phyloP scores from a whole-genome alignment of 306 rosid genomes.

The Prunus campanulata region DNA sequence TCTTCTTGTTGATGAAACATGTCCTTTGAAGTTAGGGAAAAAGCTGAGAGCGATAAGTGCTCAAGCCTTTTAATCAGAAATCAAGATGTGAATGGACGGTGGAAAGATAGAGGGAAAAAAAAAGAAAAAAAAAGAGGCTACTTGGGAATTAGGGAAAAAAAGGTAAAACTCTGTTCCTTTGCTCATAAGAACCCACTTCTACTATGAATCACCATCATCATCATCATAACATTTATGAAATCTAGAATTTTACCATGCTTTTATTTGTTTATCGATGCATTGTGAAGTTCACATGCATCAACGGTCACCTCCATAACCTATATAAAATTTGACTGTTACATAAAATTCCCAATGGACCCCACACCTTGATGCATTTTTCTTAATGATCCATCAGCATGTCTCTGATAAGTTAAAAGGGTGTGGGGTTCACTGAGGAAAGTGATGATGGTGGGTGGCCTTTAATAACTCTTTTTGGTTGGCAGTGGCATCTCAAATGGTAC shows the following conservation, averaged over 20 bases:
- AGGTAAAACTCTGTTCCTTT: conserved; percentile 50
- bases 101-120: conserved; percentile 8
- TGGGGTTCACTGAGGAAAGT: not conserved
- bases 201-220: not conserved
- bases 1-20: conserved; percentile 31
- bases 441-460: not conserved
- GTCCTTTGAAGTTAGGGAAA: conserved; percentile 25
- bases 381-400: conserved; percentile 15
- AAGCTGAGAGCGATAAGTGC: not conserved
- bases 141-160: conserved; percentile 26
- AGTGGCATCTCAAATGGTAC: not conserved
- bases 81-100: conserved; percentile 16
- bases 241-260: too few species aligned
- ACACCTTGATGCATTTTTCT: not conserved
- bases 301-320: not conserved
- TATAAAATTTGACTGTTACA: not conserved
- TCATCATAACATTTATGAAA: not conserved
- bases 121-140: conserved; percentile 27
- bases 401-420: not conserved
- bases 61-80: not conserved
- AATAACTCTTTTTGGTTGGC: conserved; percentile 11
- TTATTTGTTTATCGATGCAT: not conserved
- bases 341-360: conserved; percentile 24
- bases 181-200: conserved; percentile 29
- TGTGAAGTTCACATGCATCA: not conserved